Conservation (phyloP, 139 green algal genomes). For the Chlamydomonas urium region DNA sequence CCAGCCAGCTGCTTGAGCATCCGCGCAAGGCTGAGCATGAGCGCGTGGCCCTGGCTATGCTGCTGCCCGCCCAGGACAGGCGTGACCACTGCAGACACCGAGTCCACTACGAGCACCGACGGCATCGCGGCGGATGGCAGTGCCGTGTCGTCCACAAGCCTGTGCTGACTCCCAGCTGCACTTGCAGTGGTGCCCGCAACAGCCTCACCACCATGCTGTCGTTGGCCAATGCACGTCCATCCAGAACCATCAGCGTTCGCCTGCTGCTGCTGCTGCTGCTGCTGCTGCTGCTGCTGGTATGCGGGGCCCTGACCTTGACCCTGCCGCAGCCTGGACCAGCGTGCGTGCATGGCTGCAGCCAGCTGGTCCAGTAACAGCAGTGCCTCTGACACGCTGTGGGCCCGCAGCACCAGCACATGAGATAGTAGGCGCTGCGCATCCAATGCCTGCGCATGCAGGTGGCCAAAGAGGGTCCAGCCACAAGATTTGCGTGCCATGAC, state of each 20-base stretch:
- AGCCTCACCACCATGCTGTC: too few relatives aligned
- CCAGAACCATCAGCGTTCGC: not conserved
- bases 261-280: not conserved
- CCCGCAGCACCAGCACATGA: not conserved
- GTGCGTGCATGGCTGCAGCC: not conserved
- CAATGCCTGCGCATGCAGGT: too few relatives aligned
- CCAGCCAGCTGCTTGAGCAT: conserved; percentile 4
- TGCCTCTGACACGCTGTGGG: not conserved
- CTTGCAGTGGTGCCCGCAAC: not conserved
- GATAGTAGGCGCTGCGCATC: too few relatives aligned
- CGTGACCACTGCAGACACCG: conserved; percentile 5
- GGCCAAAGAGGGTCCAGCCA: too few relatives aligned
- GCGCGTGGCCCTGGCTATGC: not conserved
- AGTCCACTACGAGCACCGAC: conserved; percentile 1
- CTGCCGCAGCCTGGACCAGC: not conserved
- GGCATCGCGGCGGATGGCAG: not conserved
- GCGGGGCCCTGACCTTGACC: not conserved
- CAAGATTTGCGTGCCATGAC: too few relatives aligned
- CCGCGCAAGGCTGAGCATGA: conserved; percentile 1
- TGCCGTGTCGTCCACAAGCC: too few relatives aligned
- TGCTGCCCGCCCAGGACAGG: conserved; percentile 12
- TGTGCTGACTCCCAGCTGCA: not conserved
- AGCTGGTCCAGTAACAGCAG: not conserved
- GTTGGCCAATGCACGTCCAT: not conserved
- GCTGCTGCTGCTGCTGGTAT: not conserved